phyloP scores from a whole-genome alignment of 306 rosid species.

The Alnus glutinosa region DNA sequence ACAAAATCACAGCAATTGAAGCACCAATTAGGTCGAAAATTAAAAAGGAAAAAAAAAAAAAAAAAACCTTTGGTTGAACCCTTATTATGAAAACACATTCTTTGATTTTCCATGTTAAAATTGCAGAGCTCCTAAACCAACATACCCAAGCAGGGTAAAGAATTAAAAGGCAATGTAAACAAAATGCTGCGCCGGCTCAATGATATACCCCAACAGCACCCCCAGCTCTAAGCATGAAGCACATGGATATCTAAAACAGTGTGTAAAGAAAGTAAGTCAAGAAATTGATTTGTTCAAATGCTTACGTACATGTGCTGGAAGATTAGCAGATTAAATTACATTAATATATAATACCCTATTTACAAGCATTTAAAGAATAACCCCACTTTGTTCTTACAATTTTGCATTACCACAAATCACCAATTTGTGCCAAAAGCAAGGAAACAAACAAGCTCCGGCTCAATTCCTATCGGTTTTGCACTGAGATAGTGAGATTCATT shows the following conservation, averaged over 20 bases:
- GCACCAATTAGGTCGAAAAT: background rate
- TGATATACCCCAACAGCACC: background rate
- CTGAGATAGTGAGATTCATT: background rate
- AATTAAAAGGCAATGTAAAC: background rate
- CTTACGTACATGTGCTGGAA: background rate
- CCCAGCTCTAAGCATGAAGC: background rate
- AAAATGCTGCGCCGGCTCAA: background rate
- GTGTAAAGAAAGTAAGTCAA: background rate
- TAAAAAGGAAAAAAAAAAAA: background rate
- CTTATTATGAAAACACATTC: background rate
- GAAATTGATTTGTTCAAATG: background rate
- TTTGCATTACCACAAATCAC: background rate
- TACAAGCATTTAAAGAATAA: background rate
- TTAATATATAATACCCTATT: background rate
- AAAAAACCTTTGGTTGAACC: background rate
- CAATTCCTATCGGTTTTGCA: background rate
- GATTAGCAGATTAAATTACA: background rate
- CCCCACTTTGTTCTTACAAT: background rate
- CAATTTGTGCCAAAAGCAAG: background rate
- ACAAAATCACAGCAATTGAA: background rate
- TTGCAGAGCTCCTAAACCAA: background rate
- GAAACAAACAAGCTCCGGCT: background rate
- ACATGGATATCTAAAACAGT: background rate
- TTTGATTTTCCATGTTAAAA: background rate
- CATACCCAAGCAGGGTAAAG: background rate